Evolutionary conservation across 129 eudicot species (phyloP).

Genomic region (Cynara cardunculus): DNA sequence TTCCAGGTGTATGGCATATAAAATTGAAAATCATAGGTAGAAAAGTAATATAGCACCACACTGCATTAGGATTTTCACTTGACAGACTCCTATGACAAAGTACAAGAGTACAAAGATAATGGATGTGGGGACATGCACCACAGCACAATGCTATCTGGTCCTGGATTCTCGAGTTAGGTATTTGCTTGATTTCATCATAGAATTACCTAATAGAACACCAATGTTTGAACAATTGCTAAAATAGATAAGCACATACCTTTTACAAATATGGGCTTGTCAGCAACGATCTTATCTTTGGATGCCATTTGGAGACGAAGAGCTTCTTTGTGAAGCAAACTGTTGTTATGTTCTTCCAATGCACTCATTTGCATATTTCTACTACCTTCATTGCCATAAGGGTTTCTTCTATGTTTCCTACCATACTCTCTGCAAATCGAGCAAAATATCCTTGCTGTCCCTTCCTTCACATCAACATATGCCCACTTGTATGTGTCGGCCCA

Average conservation of each 20-base stretch:
- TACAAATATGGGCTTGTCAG: conserved; percentile 76
- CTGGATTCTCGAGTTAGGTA: too few species aligned
- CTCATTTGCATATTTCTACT: conserved; percentile 99
- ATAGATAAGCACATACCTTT: conserved; percentile 50
- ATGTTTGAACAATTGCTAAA: background rate
- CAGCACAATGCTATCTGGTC: too few species aligned
- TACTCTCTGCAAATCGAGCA: conserved; percentile 93
- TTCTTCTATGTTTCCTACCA: conserved; percentile 92
- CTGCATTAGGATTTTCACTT: too few species aligned
- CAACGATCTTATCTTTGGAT: conserved; percentile 84
- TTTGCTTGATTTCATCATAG: too few species aligned
- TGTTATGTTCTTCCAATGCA: conserved; percentile 94
- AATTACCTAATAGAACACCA: background rate
- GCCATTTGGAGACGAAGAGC: conserved; percentile 94
- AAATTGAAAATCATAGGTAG: too few species aligned
- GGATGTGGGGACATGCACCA: too few species aligned
- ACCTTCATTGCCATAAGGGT: conserved; percentile 99
- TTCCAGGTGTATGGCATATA: too few species aligned
- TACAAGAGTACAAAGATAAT: too few species aligned
- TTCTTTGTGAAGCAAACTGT: conserved; percentile 95
- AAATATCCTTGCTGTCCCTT: conserved; percentile 90
- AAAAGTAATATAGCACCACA: too few species aligned
- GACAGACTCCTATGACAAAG: too few species aligned
- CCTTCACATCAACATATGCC: conserved; percentile 98
- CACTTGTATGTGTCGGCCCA: conserved; percentile 99